A percentile compares a stretch with the other conserved stretches of the same genome.
Conservation (phyloP, 1,139 yeast species). For the Saccharomycopsis hybrid region DNA sequence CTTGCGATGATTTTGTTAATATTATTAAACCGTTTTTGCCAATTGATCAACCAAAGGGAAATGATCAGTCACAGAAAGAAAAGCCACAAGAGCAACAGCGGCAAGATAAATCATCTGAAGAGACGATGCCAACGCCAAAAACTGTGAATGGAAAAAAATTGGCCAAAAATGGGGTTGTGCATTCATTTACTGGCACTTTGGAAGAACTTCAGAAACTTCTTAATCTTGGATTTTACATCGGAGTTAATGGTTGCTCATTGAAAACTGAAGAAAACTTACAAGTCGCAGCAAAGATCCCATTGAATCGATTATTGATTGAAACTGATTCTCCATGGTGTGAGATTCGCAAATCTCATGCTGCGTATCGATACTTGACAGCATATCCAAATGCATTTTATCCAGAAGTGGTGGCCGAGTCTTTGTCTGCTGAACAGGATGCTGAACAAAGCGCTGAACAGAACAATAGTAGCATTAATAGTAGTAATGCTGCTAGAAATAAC, state of each 20-base stretch:
- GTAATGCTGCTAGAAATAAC: no score
- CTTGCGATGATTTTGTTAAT: conserved; percentile 71
- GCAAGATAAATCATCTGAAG: no score
- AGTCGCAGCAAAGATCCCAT: conserved; percentile 62
- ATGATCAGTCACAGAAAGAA: no score
- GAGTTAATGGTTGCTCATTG: conserved; percentile 90
- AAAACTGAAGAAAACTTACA: conserved; percentile 67
- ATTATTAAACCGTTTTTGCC: conserved; percentile 58
- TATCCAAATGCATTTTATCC: conserved; percentile 57
- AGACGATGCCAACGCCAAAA: no score
- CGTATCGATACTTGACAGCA: conserved; percentile 47
- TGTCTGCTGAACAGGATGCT: conserved; percentile 7
- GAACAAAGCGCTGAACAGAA: no score
- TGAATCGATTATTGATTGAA: conserved; percentile 67
- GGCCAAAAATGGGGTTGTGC: conserved; percentile 57
- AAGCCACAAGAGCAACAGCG: no score
- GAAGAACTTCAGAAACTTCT: conserved; percentile 51
- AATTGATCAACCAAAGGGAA: no score
- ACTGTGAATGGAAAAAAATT: conserved; percentile 27
- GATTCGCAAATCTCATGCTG: conserved; percentile 74
- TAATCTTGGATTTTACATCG: conserved; percentile 49
- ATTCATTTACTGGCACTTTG: conserved; percentile 82
- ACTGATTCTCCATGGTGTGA: conserved; percentile 99
- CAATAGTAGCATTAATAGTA: no score
- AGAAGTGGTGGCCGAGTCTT: conserved; percentile 23